Evolutionary conservation across 192 early-diverging fungal species (phyloP).

Genomic region (Rhizoclosmatium globosum): DNA sequence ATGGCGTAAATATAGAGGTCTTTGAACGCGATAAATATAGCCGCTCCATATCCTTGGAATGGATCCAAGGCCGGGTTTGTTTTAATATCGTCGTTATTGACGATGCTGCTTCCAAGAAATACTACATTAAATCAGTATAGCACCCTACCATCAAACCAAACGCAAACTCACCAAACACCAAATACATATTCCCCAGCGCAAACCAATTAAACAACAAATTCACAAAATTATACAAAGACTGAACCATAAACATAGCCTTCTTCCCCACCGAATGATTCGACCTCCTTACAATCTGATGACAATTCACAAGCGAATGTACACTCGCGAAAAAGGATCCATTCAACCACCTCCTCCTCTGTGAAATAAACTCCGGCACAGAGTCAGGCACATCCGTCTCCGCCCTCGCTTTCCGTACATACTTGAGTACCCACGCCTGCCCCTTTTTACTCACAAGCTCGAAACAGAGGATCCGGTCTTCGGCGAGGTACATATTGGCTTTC

Average conservation of each 20-base stretch:
- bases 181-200: conserved; percentile 73
- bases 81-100: conserved; percentile 38
- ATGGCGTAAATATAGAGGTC: conserved; percentile 56
- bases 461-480: conserved; percentile 82
- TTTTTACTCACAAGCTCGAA: conserved; percentile 86
- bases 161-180: conserved; percentile 50
- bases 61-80: conserved; percentile 54
- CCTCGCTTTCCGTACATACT: conserved; percentile 74
- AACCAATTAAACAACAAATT: conserved; percentile 82
- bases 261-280: conserved; percentile 68
- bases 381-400: conserved; percentile 88
- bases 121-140: conserved; percentile 32
- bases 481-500: conserved; percentile 79
- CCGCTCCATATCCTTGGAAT: conserved; percentile 53
- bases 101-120: conserved; percentile 43
- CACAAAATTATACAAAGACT: conserved; percentile 74
- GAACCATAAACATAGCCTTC: conserved; percentile 69
- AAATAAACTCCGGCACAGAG: conserved; percentile 57
- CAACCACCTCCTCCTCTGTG: conserved; percentile 81
- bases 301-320: conserved; percentile 75
- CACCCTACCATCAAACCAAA: neutral
- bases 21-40: conserved; percentile 45
- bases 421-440: conserved; percentile 71
- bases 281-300: conserved; percentile 69
- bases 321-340: conserved; percentile 88